phyloP scores from a whole-genome alignment of 83 land plant species.

The Thuja plicata region DNA sequence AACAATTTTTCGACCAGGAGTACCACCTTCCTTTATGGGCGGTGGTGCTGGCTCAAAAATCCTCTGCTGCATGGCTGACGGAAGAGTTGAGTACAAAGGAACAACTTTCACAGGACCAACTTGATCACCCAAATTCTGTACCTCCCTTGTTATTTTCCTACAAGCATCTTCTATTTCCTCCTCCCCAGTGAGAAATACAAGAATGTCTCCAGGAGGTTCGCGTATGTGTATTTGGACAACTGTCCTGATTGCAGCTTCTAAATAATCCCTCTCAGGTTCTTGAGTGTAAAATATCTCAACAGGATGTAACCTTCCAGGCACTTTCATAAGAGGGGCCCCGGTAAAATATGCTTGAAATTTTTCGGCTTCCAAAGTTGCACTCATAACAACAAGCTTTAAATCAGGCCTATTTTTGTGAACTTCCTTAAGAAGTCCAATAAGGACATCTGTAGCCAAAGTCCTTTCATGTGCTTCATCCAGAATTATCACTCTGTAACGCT shows the following conservation, averaged over 20 bases:
- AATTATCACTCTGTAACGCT: slow-evolving; percentile 82
- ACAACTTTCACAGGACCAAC: slow-evolving; percentile 94
- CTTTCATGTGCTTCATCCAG: slow-evolving; percentile 97
- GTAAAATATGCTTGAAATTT: slow-evolving; percentile 86
- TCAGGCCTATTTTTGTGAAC: slow-evolving; percentile 82
- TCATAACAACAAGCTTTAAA: slow-evolving; percentile 90
- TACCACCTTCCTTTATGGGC: slow-evolving; percentile 76
- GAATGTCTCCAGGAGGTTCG: slow-evolving; percentile 88
- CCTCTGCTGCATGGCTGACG: slow-evolving; percentile 97
- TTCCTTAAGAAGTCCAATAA: slow-evolving; percentile 92
- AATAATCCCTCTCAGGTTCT: slow-evolving; percentile 89
- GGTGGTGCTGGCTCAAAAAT: slow-evolving; percentile 98
- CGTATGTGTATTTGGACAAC: slow-evolving; percentile 91
- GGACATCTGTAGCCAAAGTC: slow-evolving; percentile 93
- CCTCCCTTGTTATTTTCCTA: slow-evolving; percentile 72
- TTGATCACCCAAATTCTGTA: slow-evolving; percentile 85
- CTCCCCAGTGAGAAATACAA: slow-evolving; percentile 94
- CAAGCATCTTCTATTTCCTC: slow-evolving; percentile 99
- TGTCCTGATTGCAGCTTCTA: slow-evolving; percentile 93
- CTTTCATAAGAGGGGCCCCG: slow-evolving; percentile 96
- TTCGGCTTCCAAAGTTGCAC: slow-evolving; percentile 98
- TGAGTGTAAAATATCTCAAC: slow-evolving; percentile 94
- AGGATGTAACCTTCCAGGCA: slow-evolving; percentile 96
- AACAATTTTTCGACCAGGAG: slow-evolving; percentile 92
- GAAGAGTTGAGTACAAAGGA: slow-evolving; percentile 92